These are phyloP conservation scores for Punica granatum DNA, from an alignment of 345 rosid species.

Conservation along the genomic window DNA sequence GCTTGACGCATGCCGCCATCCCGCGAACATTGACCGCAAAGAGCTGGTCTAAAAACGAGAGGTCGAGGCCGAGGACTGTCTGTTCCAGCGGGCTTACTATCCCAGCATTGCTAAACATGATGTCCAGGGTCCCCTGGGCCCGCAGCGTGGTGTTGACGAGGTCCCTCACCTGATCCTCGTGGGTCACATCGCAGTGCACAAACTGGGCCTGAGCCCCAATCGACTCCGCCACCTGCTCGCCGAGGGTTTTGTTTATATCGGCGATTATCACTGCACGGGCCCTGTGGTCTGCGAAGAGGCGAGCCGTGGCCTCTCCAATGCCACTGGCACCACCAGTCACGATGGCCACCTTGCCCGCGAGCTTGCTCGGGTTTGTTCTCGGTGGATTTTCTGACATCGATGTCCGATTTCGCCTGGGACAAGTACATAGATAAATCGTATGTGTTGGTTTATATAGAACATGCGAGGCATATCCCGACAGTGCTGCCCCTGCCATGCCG, in stretches of 20 bases:
- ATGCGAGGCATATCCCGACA: too few relatives aligned
- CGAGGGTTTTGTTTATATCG: conserved; percentile 17
- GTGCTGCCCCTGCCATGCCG: too few relatives aligned
- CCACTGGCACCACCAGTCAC: conserved; percentile 21
- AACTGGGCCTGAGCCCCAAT: conserved; percentile 12
- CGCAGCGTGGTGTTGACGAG: conserved; percentile 13
- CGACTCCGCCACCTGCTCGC: conserved; percentile 14
- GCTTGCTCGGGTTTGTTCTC: conserved; percentile 1
- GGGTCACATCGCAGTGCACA: conserved; percentile 20
- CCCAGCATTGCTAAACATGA: conserved; percentile 29
- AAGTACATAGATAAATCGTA: too few relatives aligned
- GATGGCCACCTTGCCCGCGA: conserved; percentile 19
- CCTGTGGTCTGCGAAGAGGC: conserved; percentile 10
- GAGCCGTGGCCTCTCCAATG: conserved; percentile 15
- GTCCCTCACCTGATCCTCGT: conserved; percentile 19
- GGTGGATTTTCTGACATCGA: not conserved
- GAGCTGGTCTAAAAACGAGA: conserved; percentile 6
- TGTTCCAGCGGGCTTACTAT: conserved; percentile 10
- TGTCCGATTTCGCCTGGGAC: not conserved
- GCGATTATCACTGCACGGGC: conserved; percentile 17
- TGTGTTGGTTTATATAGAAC: not conserved
- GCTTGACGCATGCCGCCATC: conserved; percentile 18
- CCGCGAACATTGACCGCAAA: conserved; percentile 22
- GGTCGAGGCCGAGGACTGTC: conserved; percentile 14
- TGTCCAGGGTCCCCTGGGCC: conserved; percentile 18